These are phyloP conservation scores for Apostasia shenzhenica DNA, from an alignment of 106 monocot genomes.

Conservation along the genomic window DNA sequence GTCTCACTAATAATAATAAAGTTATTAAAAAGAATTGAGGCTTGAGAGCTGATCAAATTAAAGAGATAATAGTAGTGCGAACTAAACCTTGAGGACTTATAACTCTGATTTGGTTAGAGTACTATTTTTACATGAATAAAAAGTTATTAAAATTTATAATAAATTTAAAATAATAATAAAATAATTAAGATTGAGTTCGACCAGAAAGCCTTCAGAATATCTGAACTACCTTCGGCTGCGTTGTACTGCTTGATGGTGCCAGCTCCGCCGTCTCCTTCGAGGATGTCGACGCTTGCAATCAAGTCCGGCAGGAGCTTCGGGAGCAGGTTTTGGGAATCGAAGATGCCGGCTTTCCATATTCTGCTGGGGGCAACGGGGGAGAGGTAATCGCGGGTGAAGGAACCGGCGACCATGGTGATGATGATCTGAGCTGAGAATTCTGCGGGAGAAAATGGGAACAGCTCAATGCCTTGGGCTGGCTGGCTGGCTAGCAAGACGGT, in stretches of 20 bases:
- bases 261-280: constrained; percentile 22
- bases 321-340: constrained; percentile 40
- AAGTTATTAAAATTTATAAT: not conserved
- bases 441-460: too few relatives aligned
- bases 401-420: constrained; percentile 11
- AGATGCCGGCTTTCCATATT: constrained; percentile 17
- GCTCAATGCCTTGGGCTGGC: too few relatives aligned
- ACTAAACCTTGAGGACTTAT: too few relatives aligned
- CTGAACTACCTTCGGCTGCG: constrained; percentile 26
- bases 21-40: too few relatives aligned
- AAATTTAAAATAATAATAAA: not conserved
- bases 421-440: not conserved
- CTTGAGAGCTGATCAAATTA: not conserved
- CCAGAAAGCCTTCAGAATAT: too few relatives aligned
- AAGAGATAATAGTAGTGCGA: not conserved
- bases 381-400: not conserved
- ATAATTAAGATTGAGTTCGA: too few relatives aligned
- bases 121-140: not conserved
- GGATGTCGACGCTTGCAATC: constrained; percentile 9
- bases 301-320: constrained; percentile 39
- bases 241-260: constrained; percentile 37
- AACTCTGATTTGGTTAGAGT: too few relatives aligned
- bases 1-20: too few relatives aligned
- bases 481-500: too few relatives aligned
- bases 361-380: not conserved